A percentile compares a stretch with the other conserved stretches of the same genome.
phyloP scores from a whole-genome alignment of 495 filamentous ascomycete genomes.

The Penicillium bialowiezense region DNA sequence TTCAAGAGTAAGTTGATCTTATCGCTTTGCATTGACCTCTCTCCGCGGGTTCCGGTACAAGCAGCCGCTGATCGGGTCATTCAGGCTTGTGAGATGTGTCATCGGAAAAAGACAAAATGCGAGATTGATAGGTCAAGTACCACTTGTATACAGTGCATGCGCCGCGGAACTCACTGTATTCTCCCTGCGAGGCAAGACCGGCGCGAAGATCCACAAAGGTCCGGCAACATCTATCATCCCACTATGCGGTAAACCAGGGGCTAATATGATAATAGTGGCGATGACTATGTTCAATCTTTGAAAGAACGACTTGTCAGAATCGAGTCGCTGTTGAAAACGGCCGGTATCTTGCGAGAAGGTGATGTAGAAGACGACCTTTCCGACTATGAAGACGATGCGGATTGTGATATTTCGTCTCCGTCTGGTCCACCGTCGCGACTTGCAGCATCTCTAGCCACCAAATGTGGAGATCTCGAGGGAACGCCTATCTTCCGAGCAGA shows the following conservation, averaged over 20 bases:
- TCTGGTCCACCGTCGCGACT: constrained; percentile 17
- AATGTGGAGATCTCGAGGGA: constrained; percentile 45
- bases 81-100: constrained; percentile 93
- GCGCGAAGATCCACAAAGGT: constrained; percentile 86
- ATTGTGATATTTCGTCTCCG: constrained; percentile 1
- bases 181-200: constrained; percentile 91
- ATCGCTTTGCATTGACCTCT: not conserved
- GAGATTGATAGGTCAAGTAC: constrained; percentile 75
- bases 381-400: constrained; percentile 35
- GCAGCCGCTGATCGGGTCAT: constrained; percentile 9
- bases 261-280: constrained; percentile 41
- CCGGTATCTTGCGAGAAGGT: constrained; percentile 76
- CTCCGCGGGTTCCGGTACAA: not conserved
- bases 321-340: constrained; percentile 80
- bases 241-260: not conserved
- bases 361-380: constrained; percentile 66
- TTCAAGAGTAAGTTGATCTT: not conserved
- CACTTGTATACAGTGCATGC: constrained; percentile 81
- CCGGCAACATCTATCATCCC: not conserved
- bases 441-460: constrained; percentile 28
- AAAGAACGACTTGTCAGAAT: constrained; percentile 86
- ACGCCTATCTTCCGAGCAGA: constrained; percentile 57
- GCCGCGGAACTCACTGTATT: constrained; percentile 89
- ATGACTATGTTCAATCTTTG: constrained; percentile 88
- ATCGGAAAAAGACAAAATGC: constrained; percentile 97